Conservation (phyloP, 495 filamentous ascomycete genomes). For the Penicillium cosmopolitanum region DNA sequence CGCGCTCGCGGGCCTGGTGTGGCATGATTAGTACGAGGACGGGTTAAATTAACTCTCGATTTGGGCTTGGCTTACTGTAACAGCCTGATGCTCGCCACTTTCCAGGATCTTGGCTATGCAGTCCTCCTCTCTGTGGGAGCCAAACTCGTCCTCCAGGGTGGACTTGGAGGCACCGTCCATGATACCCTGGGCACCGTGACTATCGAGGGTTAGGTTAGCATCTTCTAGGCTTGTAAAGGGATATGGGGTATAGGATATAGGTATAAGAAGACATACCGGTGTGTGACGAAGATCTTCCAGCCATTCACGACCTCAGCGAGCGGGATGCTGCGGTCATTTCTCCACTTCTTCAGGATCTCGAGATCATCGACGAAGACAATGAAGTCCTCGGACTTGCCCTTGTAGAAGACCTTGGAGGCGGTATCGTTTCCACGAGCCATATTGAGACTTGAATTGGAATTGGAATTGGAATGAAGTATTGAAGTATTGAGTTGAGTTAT, state of each 20-base stretch:
- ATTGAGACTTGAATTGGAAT: slow-evolving; percentile 24
- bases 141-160: slow-evolving; percentile 83
- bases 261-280: slow-evolving; percentile 67
- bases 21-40: slow-evolving; percentile 18
- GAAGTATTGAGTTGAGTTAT: slow-evolving; percentile 18
- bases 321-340: slow-evolving; percentile 74
- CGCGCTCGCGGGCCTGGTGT: slow-evolving; percentile 36
- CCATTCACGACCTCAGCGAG: slow-evolving; percentile 82
- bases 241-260: too few species aligned
- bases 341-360: slow-evolving; percentile 77
- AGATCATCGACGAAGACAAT: slow-evolving; percentile 84
- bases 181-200: slow-evolving; percentile 84
- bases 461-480: slow-evolving; percentile 1
- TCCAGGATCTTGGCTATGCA: slow-evolving; percentile 79
- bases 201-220: slow-evolving; percentile 34
- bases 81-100: slow-evolving; percentile 69
- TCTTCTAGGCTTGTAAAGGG: neutral
- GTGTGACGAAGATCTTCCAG: slow-evolving; percentile 89
- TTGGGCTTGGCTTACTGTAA: slow-evolving; percentile 56
- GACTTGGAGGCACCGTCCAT: slow-evolving; percentile 74
- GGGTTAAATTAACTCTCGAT: neutral
- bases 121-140: slow-evolving; percentile 74
- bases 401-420: slow-evolving; percentile 85
- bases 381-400: slow-evolving; percentile 87
- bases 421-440: slow-evolving; percentile 81